Percentiles rank a stretch among this genome's conserved stretches.
Conservation (phyloP, 495 filamentous ascomycete genomes). For the Gamarada debralockiae region DNA sequence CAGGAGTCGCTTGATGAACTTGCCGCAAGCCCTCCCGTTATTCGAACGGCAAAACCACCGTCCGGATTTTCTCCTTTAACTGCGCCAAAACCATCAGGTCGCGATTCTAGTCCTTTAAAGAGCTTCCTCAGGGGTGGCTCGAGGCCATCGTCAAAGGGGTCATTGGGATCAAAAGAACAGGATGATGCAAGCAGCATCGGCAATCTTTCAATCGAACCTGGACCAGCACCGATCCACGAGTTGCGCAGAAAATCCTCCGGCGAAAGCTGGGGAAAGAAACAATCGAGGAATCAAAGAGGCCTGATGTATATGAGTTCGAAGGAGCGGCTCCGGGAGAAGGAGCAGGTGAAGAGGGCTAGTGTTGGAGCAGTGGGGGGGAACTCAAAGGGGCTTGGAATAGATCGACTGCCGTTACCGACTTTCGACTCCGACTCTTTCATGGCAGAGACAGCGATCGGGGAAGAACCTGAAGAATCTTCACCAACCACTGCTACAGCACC, state of each 20-base stretch:
- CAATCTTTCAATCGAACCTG: slow-evolving; percentile 54
- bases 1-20: slow-evolving; percentile 53
- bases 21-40: slow-evolving; percentile 74
- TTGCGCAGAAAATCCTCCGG: slow-evolving; percentile 42
- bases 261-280: slow-evolving; percentile 52
- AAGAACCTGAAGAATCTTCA: slow-evolving; percentile 35
- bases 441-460: slow-evolving; percentile 48
- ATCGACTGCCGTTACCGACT: slow-evolving; percentile 15
- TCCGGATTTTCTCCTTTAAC: slow-evolving; percentile 67
- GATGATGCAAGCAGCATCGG: slow-evolving; percentile 56
- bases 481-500: slow-evolving; percentile 4
- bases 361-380: slow-evolving; percentile 21
- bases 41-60: slow-evolving; percentile 81
- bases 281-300: slow-evolving; percentile 42
- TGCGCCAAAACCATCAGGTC: slow-evolving; percentile 49
- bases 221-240: slow-evolving; percentile 33
- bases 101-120: slow-evolving; percentile 31
- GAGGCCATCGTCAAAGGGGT: slow-evolving; percentile 49
- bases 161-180: slow-evolving; percentile 39
- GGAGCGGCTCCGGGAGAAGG: slow-evolving; percentile 49
- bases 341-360: slow-evolving; percentile 45
- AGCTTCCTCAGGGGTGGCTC: slow-evolving; percentile 38
- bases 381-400: slow-evolving; percentile 28
- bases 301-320: slow-evolving; percentile 60
- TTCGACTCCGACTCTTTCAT: slow-evolving; percentile 40